Conservation (phyloP, 1,139 yeast species). For the Hyphopichia buzzinii region DNA sequence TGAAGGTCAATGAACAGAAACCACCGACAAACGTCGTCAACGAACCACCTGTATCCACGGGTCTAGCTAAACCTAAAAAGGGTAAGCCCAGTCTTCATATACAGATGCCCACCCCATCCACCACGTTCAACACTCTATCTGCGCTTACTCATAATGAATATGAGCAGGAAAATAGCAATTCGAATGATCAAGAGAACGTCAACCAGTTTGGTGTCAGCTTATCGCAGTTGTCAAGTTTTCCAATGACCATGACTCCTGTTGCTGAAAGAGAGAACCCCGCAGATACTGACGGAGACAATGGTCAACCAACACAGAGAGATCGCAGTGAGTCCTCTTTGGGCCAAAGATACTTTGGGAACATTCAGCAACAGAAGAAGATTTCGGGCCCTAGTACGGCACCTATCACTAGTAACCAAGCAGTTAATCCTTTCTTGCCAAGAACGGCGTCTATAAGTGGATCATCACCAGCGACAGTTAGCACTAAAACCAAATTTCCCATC, state of each 20-base stretch:
- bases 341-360: constrained; percentile 3
- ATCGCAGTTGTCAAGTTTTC: constrained; percentile 45
- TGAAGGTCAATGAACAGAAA: constrained; percentile 20
- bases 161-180: constrained; percentile 15
- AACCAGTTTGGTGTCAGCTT: constrained; percentile 69
- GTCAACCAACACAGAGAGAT: constrained; percentile 14
- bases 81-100: constrained; percentile 42
- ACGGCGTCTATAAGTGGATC: constrained; percentile 13
- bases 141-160: constrained; percentile 35
- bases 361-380: constrained; percentile 7
- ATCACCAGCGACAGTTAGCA: constrained; percentile 7
- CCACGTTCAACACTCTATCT: constrained; percentile 29
- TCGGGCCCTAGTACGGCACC: constrained; percentile 4
- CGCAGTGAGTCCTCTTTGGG: constrained; percentile 12
- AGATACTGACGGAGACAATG: constrained; percentile 7
- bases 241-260: constrained; percentile 76
- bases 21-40: not conserved
- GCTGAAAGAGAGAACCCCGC: constrained; percentile 49
- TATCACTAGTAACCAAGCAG: constrained; percentile 2
- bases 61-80: constrained; percentile 17
- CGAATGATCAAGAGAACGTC: constrained; percentile 28
- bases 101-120: constrained; percentile 50
- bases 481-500: constrained; percentile 28
- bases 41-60: constrained; percentile 1
- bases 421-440: constrained; percentile 15